These are phyloP conservation scores for Angomonas ambiguus DNA, from an alignment of 208 protist species.

Conservation along the genomic window DNA sequence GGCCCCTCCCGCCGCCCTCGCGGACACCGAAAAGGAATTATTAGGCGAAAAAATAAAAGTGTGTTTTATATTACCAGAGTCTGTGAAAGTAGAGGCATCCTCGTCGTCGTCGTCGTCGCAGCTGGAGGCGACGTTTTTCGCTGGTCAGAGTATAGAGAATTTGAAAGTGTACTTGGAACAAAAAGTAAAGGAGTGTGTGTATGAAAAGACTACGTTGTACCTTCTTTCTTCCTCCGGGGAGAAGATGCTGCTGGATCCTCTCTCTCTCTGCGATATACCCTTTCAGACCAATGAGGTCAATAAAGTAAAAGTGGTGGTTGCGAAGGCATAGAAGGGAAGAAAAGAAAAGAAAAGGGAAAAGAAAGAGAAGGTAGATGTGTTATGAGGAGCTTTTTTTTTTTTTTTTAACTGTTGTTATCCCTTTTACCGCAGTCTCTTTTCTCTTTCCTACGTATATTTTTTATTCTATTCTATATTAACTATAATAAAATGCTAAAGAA, in stretches of 20 bases:
- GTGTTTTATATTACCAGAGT: constrained; percentile 31
- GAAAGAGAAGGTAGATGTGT: background rate
- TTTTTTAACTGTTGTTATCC: constrained; percentile 4
- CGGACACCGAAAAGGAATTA: constrained; percentile 63
- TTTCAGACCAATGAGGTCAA: constrained; percentile 54
- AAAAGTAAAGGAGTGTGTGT: constrained; percentile 45
- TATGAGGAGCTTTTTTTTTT: background rate
- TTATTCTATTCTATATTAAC: background rate
- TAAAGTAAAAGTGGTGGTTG: constrained; percentile 35
- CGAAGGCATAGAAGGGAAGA: background rate
- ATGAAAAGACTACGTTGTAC: constrained; percentile 63
- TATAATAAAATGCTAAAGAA: background rate
- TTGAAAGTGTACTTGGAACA: constrained; percentile 66
- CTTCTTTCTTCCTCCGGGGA: no score
- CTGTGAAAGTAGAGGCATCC: constrained; percentile 1
- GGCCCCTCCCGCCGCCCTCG: constrained; percentile 23
- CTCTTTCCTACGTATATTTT: background rate
- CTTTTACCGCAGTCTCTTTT: background rate
- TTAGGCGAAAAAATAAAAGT: constrained; percentile 43
- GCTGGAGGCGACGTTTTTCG: constrained; percentile 42
- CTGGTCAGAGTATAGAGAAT: constrained; percentile 76
- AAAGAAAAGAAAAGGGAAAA: constrained; percentile 1
- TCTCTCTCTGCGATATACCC: constrained; percentile 78
- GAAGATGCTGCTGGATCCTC: constrained; percentile 60
- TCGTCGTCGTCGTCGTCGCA: constrained; percentile 13